Evolutionary conservation across 371 early-diverging fungal species (phyloP), one percentile per base, ranked within the genome.

Genomic region (Mortierella sp.): DNA sequence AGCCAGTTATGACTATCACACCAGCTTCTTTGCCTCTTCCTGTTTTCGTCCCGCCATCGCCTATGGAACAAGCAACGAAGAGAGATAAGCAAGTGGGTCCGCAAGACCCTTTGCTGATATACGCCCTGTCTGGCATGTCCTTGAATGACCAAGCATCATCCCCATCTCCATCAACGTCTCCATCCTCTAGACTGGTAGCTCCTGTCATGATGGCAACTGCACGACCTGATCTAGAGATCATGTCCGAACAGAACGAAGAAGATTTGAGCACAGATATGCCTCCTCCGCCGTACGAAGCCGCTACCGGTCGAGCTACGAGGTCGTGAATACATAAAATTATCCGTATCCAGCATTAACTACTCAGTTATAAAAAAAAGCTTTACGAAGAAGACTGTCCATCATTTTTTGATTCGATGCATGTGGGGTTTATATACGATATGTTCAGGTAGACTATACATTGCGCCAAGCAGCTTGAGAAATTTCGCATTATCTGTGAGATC

Each of bases 91-190:
- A 27, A 24, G 27, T 60, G 2, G 56, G 49, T 0, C 50, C 61
- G 5, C 68, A 60, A 30, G 68, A 68, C 1, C 68, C 68, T 4
- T 26, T 66, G 37, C 37, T 68, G 39, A 19, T 60, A 5, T 68
- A 60, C 34, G 28, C 55, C 56, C 54, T 68, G 68, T 27, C 61
- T 4, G 19, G 19, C 41, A 52, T 60, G 50, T 32, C 68, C 11
- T 24, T 66, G 31, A 17, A 53, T 17, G 5, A 0, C 42, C 64
- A 4, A n/a, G 23, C 55, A 6, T n/a, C 49, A 9, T 26, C 50
- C 15, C n/a, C 64, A 12, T 12, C 49, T 12, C 4, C 34, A 5
- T 31, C 46, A 26, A 17, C 54, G 5, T 17, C 46, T 43, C 6
- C 61, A 4, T 6, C 23, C 32, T 44, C 53, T 28, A 23, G 6